Conservation (phyloP, 1,139 yeast genomes). For the Scheffersomyces quercinus region DNA sequence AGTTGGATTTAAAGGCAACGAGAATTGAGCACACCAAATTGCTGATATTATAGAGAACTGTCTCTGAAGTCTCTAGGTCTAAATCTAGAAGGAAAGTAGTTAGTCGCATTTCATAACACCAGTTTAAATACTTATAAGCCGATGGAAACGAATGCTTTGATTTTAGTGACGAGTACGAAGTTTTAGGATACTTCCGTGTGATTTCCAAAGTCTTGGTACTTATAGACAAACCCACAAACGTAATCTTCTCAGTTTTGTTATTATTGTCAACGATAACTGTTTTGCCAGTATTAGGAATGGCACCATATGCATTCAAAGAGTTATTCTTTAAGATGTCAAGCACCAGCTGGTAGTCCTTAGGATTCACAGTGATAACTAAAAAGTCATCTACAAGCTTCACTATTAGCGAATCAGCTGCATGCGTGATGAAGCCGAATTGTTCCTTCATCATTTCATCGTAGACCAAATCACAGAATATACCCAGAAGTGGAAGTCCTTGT, state of each 20-base stretch:
- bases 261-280: constrained; percentile 29
- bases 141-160: constrained; percentile 15
- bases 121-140: constrained; percentile 15
- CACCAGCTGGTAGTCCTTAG: constrained; percentile 19
- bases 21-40: constrained; percentile 8
- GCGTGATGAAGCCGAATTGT: constrained; percentile 31
- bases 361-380: constrained; percentile 55
- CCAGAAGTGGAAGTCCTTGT: constrained; percentile 84
- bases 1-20: constrained; percentile 4
- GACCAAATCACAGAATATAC: constrained; percentile 72
- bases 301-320: constrained; percentile 58
- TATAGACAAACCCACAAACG: constrained; percentile 37
- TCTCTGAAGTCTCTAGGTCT: constrained; percentile 7
- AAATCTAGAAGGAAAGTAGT: constrained; percentile 13
- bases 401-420: constrained; percentile 34
- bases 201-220: constrained; percentile 16
- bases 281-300: constrained; percentile 58
- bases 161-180: constrained; percentile 11
- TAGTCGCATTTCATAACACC: constrained; percentile 12
- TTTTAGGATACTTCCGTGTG: constrained; percentile 10
- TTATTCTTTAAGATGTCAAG: constrained; percentile 20
- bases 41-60: constrained; percentile 10
- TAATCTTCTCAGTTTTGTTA: constrained; percentile 8
- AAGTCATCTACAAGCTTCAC: constrained; percentile 87
- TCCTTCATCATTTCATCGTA: constrained; percentile 63